phyloP scores from a whole-genome alignment of 2,329 filamentous ascomycete genomes.

The Cryphonectria radicalis region DNA sequence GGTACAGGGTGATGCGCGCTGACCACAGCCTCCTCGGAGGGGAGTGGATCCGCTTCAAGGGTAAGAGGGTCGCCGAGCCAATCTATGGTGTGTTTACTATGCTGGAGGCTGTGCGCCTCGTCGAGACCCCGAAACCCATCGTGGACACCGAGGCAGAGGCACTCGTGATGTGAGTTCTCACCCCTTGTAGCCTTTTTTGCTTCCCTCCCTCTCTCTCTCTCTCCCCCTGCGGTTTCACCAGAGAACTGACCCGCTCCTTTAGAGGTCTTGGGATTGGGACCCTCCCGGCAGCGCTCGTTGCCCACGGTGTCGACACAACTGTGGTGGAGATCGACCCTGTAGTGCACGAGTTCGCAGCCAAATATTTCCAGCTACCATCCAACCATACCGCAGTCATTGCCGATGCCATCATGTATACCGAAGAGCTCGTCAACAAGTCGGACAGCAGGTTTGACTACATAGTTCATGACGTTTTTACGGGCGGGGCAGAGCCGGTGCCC shows the following conservation, averaged over 20 bases:
- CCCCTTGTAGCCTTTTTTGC: not conserved
- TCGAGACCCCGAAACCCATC: conserved; percentile 61
- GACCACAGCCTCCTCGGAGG: conserved; percentile 94
- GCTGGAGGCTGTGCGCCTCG: conserved; percentile 85
- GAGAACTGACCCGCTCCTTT: conserved; percentile 31
- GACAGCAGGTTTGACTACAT: conserved; percentile 79
- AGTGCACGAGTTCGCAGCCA: conserved; percentile 79
- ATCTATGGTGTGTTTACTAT: conserved; percentile 97
- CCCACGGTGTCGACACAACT: conserved; percentile 88
- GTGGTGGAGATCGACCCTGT: conserved; percentile 93
- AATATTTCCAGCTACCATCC: conserved; percentile 79
- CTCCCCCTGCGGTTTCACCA: conserved; percentile 18
- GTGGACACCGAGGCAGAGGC: conserved; percentile 74
- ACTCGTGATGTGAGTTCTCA: conserved; percentile 74
- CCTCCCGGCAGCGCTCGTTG: conserved; percentile 81
- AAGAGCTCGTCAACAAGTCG: conserved; percentile 47
- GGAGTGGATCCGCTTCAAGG: conserved; percentile 73
- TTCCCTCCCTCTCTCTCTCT: not conserved
- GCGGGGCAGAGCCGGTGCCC: conserved; percentile 85
- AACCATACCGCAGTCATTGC: conserved; percentile 81
- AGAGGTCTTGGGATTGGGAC: conserved; percentile 93
- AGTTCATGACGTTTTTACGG: conserved; percentile 96
- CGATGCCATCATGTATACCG: conserved; percentile 77
- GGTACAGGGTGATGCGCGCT: conserved; percentile 84
- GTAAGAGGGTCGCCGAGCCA: conserved; percentile 70